Evolutionary conservation across 805 yeast genomes (phyloP).

Genomic region (Torulaspora maleeae): DNA sequence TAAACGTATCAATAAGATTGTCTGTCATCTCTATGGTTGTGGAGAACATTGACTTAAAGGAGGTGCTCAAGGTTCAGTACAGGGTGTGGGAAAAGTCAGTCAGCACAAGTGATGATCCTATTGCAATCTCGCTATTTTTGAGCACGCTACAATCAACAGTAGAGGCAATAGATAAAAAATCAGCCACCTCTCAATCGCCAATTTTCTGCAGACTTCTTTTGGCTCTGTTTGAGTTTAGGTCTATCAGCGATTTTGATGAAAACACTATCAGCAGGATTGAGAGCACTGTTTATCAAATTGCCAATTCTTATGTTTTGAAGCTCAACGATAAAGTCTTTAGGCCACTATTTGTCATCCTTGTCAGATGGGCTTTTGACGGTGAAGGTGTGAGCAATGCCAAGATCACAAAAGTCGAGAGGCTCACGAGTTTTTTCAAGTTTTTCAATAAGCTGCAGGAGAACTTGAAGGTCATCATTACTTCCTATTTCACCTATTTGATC

Average conservation of each 20-base stretch:
- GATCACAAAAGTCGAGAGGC: constrained; percentile 51
- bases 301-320: constrained; percentile 75
- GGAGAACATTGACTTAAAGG: constrained; percentile 61
- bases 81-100: constrained; percentile 53
- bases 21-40: constrained; percentile 59
- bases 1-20: constrained; percentile 56
- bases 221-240: constrained; percentile 65
- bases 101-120: constrained; percentile 36
- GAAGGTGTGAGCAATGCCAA: constrained; percentile 52
- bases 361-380: constrained; percentile 89
- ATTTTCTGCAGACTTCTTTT: constrained; percentile 64
- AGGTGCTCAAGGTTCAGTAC: constrained; percentile 56
- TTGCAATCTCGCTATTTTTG: constrained; percentile 64
- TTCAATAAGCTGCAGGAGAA: constrained; percentile 79
- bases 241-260: constrained; percentile 52
- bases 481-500: constrained; percentile 78
- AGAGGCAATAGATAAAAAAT: constrained; percentile 64
- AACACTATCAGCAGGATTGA: constrained; percentile 81
- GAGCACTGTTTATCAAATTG: constrained; percentile 65
- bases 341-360: constrained; percentile 81
- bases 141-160: constrained; percentile 61
- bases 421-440: constrained; percentile 75
- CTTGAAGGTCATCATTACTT: constrained; percentile 80
- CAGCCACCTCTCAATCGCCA: constrained; percentile 66
- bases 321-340: constrained; percentile 90